Base-by-base conservation (phyloP, 169 alveolate genomes). In the Plasmodium vivax region DNA sequence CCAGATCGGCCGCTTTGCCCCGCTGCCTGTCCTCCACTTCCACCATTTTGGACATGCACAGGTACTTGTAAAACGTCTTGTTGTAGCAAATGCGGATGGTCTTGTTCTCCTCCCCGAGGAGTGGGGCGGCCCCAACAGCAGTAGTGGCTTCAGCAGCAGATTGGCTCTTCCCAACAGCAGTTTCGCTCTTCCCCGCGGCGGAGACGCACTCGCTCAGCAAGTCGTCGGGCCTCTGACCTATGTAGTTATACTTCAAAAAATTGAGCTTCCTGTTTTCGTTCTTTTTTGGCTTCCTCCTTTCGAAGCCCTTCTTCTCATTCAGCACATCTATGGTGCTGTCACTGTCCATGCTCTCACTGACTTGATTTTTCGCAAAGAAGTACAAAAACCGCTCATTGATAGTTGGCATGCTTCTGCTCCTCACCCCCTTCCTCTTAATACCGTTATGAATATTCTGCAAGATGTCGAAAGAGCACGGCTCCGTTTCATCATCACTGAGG, bases 351-450 rank as follows among this genome's bases (percentile, higher is more conserved):
- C 82, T 77, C 7, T 88, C 90, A 41, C 23, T 58, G 30, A 19
- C 9, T 36, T 41, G 14, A 43, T 80, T 80, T 81, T 88, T 88
- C 4, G 88, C 36, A 47, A 88, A 79, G 82, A 88, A 88, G 80
- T 88, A 88, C 16, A 88, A 47, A 80, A 88, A 88, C 0, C 72
- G 62, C 12, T 88, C 94, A 80, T 88, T 88, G 23, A 88, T 80
- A 51, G 14, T 58, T 14, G 94, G 94, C 94, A 88, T 88, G 72
- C 94, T 88, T 30, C 88, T 88, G 38, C 94, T 88, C 45, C 94
- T 36, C 19, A 27, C n/a, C 10, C 47, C 34, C 68, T 88, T 88
- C 5, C 73, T 6, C 38, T 36, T 77, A 3, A 88, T 79, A 16
- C 36, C 82, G 16, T 79, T 88, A 88, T 43, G 19, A 27, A 79